Base-by-base conservation (phyloP, 2,329 filamentous ascomycete genomes). In the Aspergillus sojae region DNA sequence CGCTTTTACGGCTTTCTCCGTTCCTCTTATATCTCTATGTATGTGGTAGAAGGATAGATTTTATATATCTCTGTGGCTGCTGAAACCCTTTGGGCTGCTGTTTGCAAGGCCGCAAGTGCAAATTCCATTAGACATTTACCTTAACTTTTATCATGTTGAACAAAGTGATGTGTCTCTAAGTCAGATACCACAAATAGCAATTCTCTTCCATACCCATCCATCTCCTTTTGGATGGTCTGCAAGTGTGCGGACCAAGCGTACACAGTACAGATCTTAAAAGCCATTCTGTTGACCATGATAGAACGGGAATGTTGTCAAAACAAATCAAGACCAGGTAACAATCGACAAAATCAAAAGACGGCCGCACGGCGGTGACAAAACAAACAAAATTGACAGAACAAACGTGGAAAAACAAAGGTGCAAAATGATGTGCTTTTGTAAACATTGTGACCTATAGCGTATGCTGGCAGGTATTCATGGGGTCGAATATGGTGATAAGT, bases 161-260 rank as follows among this genome's bases (percentile, higher is more conserved):
- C n/a, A 52, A n/a, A 52, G 28, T 28, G 16, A 52, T 32, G 26
- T 34, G 28, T 43, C 48, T 43, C 32, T 60, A 66, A 71, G 68
- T 67, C 67, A 73, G 57, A 75, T 74, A 71, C 64, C 66, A 58
- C 62, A 66, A 65, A 65, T 62, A 60, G 60, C 58, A 66, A 54
- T 30, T 26, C 23, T 43, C 28, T 9, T 39, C 23, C 21, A 30
- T 48, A 53, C 23, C 26, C 19, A 39, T 61, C 4, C 57, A 59
- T 39, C 26, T 50, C 45, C 30, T 43, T 46, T n/a, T 30, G 19
- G 23, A 26, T 11, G 16, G 23, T 11, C 30, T 36, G 28, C 32
- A 21, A 45, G 41, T 53, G n/a, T 28, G 4, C 59, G 43, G 45
- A n/a, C 48, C 60, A 62, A 60, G 48, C 36, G 32, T 34, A 62